These are phyloP conservation scores for Stephanodiscus minutulus DNA, from an alignment of 108 stramenopile genomes.

Conservation along the genomic window DNA sequence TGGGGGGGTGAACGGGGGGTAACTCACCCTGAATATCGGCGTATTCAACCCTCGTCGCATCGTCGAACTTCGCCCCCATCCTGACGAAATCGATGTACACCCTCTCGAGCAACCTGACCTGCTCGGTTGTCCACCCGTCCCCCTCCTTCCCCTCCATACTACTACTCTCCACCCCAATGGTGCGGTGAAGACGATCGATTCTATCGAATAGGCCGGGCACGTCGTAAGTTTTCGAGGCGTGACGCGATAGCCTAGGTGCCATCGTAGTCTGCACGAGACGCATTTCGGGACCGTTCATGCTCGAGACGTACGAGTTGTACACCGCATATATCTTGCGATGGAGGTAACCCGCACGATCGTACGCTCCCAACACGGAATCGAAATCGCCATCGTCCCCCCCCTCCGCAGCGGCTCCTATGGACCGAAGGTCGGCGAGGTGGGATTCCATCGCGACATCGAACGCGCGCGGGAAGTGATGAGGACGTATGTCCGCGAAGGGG, in stretches of 20 bases:
- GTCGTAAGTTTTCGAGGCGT: constrained; percentile 29
- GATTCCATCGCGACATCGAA: constrained; percentile 56
- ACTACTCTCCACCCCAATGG: constrained; percentile 24
- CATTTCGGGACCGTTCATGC: constrained; percentile 58
- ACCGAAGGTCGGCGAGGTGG: constrained; percentile 55
- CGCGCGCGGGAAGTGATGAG: constrained; percentile 58
- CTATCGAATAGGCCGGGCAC: constrained; percentile 58
- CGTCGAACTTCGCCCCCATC: constrained; percentile 49
- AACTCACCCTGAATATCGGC: constrained; percentile 46
- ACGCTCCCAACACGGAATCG: constrained; percentile 58
- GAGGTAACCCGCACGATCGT: constrained; percentile 56
- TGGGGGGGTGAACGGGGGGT: background rate
- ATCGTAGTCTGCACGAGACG: constrained; percentile 64
- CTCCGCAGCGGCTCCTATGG: constrained; percentile 38
- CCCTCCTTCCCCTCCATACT: constrained; percentile 18
- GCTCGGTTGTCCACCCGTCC: constrained; percentile 26
- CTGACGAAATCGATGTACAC: constrained; percentile 53
- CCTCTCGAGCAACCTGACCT: constrained; percentile 56
- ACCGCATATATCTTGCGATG: constrained; percentile 44
- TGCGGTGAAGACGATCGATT: constrained; percentile 16
- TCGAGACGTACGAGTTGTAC: constrained; percentile 53
- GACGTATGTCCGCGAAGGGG: constrained; percentile 58
- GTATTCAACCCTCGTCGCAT: constrained; percentile 42
- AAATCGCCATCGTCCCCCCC: constrained; percentile 40
- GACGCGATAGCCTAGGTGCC: constrained; percentile 44